Conservation (phyloP, 176 grass and related monocot species). For the Saccharum spontaneum region DNA sequence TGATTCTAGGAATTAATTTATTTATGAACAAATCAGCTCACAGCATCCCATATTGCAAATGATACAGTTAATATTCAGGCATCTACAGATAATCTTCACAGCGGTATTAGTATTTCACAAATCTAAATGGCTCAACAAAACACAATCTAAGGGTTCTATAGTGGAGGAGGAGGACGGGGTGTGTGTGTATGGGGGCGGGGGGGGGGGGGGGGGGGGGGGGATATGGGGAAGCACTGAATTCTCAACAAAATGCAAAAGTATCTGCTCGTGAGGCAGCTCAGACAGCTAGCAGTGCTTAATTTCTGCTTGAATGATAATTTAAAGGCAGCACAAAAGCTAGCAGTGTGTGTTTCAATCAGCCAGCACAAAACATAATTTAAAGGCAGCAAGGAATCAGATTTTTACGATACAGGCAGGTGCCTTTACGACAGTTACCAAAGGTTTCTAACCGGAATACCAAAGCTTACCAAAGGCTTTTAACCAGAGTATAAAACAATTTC, state of each 20-base stretch:
- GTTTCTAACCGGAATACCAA: background rate
- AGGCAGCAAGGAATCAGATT: background rate
- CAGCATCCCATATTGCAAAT: background rate
- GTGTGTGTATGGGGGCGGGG: too few species aligned
- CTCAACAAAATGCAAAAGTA: background rate
- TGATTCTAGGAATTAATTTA: background rate
- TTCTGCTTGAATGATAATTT: background rate
- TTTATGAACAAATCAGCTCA: background rate
- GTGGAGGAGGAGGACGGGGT: too few species aligned
- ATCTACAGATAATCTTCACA: background rate
- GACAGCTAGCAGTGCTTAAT: background rate
- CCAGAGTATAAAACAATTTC: background rate
- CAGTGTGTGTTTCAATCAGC: background rate
- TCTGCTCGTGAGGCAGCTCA: background rate
- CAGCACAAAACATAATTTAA: background rate
- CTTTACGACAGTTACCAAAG: background rate
- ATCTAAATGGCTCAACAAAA: slow-evolving; percentile 13
- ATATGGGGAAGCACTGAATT: background rate
- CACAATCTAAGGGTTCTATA: background rate
- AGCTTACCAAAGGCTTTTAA: background rate
- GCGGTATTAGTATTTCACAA: background rate
- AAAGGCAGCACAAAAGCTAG: too few species aligned
- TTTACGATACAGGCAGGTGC: background rate
- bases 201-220: too few species aligned
- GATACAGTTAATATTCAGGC: background rate